A percentile compares a stretch with the other conserved stretches of the same genome.
Conservation (phyloP, 768 basidiomycete species). For the Tylopilus rubrobrunneus region DNA sequence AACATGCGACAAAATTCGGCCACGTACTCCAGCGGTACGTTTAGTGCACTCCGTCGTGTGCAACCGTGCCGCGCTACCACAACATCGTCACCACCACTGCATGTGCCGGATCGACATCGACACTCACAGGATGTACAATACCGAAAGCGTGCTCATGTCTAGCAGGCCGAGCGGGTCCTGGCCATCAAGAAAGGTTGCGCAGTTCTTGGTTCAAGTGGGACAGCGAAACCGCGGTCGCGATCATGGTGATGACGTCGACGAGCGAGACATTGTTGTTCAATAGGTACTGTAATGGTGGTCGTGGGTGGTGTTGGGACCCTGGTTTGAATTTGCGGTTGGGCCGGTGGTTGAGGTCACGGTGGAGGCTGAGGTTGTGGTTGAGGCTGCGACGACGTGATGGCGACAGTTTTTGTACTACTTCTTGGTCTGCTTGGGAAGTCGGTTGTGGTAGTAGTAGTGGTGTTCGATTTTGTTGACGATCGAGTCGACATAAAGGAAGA, state of each 20-base stretch:
- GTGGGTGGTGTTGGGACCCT: background rate
- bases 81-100: background rate
- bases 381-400: background rate
- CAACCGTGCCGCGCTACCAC: constrained; percentile 56
- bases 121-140: constrained; percentile 71
- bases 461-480: too few relatives aligned
- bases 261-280: too few relatives aligned
- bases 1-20: constrained; percentile 36
- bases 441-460: too few relatives aligned
- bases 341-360: background rate
- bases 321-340: constrained; percentile 3
- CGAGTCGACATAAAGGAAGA: too few relatives aligned
- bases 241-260: too few relatives aligned
- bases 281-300: background rate
- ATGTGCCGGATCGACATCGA: background rate
- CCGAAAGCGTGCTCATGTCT: constrained; percentile 61
- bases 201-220: too few relatives aligned
- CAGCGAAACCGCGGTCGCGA: too few relatives aligned
- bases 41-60: constrained; percentile 33
- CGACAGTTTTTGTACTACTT: too few relatives aligned
- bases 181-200: constrained; percentile 54
- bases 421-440: too few relatives aligned
- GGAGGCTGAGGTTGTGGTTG: too few relatives aligned
- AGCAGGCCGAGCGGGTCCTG: constrained; percentile 68
- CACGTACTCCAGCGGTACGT: constrained; percentile 43